Conservation (phyloP, 1,284 basidiomycete genomes). For the Tetrapyrgos nigripes region DNA sequence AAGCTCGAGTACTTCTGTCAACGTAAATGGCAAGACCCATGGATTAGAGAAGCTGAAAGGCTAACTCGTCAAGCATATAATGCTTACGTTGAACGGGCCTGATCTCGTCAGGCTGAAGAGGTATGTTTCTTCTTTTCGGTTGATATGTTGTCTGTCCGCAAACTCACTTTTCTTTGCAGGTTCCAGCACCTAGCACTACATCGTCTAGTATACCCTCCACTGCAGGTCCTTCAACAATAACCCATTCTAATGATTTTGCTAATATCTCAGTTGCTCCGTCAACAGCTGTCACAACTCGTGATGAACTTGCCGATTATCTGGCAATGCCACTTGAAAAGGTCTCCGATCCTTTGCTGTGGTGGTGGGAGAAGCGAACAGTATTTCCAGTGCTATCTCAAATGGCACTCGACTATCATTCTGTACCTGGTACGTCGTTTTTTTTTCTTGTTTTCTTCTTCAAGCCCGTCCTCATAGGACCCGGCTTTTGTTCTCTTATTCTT, state of each 20-base stretch:
- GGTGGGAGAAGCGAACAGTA: slow-evolving; percentile 4
- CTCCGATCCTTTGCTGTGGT: neutral
- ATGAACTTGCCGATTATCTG: neutral
- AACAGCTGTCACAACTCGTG: neutral
- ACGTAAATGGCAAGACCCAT: no score
- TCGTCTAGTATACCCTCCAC: no score
- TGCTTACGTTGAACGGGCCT: neutral
- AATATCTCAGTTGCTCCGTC: neutral
- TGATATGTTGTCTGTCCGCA: slow-evolving; percentile 11
- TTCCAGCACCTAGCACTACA: no score
- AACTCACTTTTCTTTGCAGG: no score
- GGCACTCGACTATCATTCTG: neutral
- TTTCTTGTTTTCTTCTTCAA: neutral
- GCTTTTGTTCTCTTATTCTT: neutral
- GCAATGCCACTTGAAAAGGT: neutral
- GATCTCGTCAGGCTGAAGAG: neutral
- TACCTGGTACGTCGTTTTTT: neutral
- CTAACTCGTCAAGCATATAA: neutral
- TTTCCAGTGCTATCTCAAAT: slow-evolving; percentile 10
- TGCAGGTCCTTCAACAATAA: no score
- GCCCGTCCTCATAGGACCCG: neutral
- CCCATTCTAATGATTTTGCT: neutral
- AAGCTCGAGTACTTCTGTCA: no score
- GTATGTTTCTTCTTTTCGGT: neutral
- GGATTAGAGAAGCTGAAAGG: no score